These are phyloP conservation scores for Lepidium sativum DNA, from an alignment of 345 rosid genomes.

Conservation along the genomic window DNA sequence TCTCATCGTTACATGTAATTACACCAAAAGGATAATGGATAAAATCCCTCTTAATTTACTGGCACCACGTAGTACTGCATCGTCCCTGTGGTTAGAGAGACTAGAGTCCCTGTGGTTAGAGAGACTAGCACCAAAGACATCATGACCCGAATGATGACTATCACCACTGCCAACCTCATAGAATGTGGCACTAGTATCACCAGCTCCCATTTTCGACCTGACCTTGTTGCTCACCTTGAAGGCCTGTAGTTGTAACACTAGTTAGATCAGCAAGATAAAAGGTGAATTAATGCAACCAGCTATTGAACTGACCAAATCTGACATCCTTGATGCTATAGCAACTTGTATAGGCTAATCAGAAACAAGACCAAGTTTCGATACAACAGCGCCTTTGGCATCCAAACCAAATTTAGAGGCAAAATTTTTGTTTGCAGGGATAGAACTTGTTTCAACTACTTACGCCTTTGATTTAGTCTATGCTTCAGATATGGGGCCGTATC, in stretches of 20 bases:
- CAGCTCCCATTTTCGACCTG: constrained; percentile 46
- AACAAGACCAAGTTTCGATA: constrained; percentile 64
- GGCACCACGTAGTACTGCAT: constrained; percentile 59
- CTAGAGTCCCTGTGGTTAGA: constrained; percentile 52
- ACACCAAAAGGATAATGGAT: constrained; percentile 45
- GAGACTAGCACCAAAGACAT: constrained; percentile 36
- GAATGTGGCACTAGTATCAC: constrained; percentile 37
- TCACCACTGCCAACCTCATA: constrained; percentile 60
- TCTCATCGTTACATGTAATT: constrained; percentile 40
- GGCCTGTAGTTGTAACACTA: constrained; percentile 42
- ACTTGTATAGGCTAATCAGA: constrained; percentile 76
- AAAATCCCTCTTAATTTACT: constrained; percentile 58
- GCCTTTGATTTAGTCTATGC: constrained; percentile 19
- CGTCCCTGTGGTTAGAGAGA: constrained; percentile 50
- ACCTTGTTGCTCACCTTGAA: constrained; percentile 63
- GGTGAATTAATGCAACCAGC: background rate
- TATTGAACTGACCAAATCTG: constrained; percentile 60
- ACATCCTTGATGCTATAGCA: constrained; percentile 70
- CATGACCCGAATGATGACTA: constrained; percentile 50
- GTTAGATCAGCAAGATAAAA: constrained; percentile 21
- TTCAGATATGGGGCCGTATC: constrained; percentile 44
- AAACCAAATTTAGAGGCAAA: constrained; percentile 38
- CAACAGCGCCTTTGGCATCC: constrained; percentile 18
- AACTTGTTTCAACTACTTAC: constrained; percentile 35
- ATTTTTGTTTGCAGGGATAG: constrained; percentile 31